phyloP scores from a whole-genome alignment of 768 basidiomycete species.

The Hebeloma cylindrosporum region DNA sequence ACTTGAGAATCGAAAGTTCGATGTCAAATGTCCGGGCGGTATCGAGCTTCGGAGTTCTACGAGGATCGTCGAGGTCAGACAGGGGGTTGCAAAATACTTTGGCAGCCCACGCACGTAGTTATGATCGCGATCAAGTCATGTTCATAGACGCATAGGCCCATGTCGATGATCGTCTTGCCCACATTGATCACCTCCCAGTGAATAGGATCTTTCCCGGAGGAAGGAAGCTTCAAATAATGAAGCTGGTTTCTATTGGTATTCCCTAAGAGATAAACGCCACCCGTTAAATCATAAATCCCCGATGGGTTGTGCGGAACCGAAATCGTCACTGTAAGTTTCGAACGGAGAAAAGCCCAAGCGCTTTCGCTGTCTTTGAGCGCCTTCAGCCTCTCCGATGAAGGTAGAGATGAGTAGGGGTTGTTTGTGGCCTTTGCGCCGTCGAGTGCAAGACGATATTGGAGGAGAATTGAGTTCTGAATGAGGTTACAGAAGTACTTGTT shows the following conservation, averaged over 20 bases:
- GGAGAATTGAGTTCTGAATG: conserved; percentile 25
- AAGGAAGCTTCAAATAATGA: conserved; percentile 36
- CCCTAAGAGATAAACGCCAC: conserved; percentile 42
- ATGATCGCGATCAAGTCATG: conserved; percentile 45
- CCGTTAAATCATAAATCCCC: conserved; percentile 45
- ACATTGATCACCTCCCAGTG: conserved; percentile 31
- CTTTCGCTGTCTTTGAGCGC: conserved; percentile 26
- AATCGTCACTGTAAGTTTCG: conserved; percentile 27
- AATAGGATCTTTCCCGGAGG: conserved; percentile 19
- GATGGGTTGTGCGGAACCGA: conserved; percentile 29
- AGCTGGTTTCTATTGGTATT: conserved; percentile 25
- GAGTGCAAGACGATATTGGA: conserved; percentile 36
- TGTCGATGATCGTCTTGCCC: conserved; percentile 37
- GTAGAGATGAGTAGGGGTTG: conserved; percentile 26
- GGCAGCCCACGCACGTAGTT: conserved; percentile 35
- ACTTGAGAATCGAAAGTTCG: conserved; percentile 28
- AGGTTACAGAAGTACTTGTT: conserved; percentile 24
- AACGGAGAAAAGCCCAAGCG: conserved; percentile 30
- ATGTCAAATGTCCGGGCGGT: too few species aligned
- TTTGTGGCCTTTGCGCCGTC: conserved; percentile 26
- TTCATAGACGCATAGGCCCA: conserved; percentile 43
- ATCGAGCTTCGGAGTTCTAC: too few species aligned
- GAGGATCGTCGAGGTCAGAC: neutral
- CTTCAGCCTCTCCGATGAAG: conserved; percentile 27
- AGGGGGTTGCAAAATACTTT: conserved; percentile 2